Conservation (phyloP, 495 filamentous ascomycete genomes). For the Pyrenula aspistea region DNA sequence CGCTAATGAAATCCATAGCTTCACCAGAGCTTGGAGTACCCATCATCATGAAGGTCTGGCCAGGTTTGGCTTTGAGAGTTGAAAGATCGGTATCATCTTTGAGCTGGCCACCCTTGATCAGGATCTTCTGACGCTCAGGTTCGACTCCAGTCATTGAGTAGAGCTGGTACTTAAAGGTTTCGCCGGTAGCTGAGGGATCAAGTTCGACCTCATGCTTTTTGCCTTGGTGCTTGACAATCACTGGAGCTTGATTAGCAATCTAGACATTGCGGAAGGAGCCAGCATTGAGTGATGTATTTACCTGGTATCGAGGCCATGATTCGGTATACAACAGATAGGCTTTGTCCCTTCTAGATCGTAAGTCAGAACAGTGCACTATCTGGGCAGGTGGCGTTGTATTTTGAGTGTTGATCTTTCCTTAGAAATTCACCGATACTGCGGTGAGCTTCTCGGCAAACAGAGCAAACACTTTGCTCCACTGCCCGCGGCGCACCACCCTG, state of each 20-base stretch:
- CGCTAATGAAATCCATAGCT: slow-evolving; percentile 16
- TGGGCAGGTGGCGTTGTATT: too few relatives aligned
- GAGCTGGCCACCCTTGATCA: slow-evolving; percentile 85
- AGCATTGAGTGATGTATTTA: slow-evolving; percentile 17
- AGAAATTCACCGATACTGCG: too few relatives aligned
- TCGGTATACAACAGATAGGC: too few relatives aligned
- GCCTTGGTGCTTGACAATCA: slow-evolving; percentile 88
- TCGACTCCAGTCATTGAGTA: slow-evolving; percentile 93
- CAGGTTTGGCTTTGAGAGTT: slow-evolving; percentile 70
- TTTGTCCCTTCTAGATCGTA: too few relatives aligned
- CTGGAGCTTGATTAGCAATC: slow-evolving; percentile 35
- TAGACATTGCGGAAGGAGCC: neutral
- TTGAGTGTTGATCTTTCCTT: too few relatives aligned
- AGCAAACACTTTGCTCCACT: too few relatives aligned
- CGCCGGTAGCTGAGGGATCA: slow-evolving; percentile 71
- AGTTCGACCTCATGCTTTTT: slow-evolving; percentile 91
- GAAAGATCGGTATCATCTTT: slow-evolving; percentile 89
- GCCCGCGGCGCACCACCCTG: too few relatives aligned
- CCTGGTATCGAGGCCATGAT: slow-evolving; percentile 53
- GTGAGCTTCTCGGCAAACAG: too few relatives aligned
- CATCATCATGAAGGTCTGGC: slow-evolving; percentile 93
- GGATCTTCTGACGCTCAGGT: slow-evolving; percentile 88
- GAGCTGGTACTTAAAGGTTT: slow-evolving; percentile 89
- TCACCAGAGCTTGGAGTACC: slow-evolving; percentile 65
- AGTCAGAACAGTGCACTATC: too few relatives aligned